These are phyloP conservation scores for Solanum clarkiae DNA, from an alignment of 257 asterid species.

Conservation along the genomic window DNA sequence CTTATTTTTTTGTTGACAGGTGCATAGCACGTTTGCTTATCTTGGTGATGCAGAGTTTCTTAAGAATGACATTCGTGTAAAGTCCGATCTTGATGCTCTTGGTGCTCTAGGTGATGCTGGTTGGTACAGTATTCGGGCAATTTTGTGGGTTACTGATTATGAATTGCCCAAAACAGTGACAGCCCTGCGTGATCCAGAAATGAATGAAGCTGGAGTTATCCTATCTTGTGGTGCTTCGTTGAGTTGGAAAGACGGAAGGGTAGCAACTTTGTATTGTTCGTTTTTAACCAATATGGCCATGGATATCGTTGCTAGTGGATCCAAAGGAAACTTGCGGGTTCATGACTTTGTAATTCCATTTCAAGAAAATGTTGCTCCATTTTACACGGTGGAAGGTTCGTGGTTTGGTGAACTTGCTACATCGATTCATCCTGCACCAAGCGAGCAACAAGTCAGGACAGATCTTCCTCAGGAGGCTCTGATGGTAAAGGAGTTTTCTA, in stretches of 20 bases:
- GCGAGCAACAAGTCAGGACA: constrained; percentile 25
- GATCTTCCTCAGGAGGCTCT: constrained; percentile 78
- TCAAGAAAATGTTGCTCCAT: constrained; percentile 35
- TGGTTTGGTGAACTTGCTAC: constrained; percentile 26
- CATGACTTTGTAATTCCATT: constrained; percentile 57
- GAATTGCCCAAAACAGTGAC: constrained; percentile 49
- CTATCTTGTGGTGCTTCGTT: constrained; percentile 56
- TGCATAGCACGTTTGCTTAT: constrained; percentile 35
- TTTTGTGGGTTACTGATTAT: constrained; percentile 52
- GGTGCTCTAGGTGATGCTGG: constrained; percentile 75
- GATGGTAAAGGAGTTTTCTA: constrained; percentile 52
- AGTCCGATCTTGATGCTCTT: constrained; percentile 62
- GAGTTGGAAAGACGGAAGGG: constrained; percentile 48
- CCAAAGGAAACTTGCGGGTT: constrained; percentile 35
- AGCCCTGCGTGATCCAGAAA: constrained; percentile 31
- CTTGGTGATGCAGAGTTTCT: constrained; percentile 27
- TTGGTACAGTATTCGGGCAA: constrained; percentile 67
- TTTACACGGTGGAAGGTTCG: constrained; percentile 22
- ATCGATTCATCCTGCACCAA: constrained; percentile 42
- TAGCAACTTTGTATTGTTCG: constrained; percentile 61
- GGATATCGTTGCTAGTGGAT: constrained; percentile 49
- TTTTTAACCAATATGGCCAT: constrained; percentile 50
- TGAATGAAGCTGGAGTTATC: constrained; percentile 43
- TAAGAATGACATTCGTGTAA: constrained; percentile 52
- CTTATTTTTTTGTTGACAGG: constrained; percentile 12